phyloP scores from a whole-genome alignment of 495 filamentous ascomycete genomes.

The Penicillium parvum region DNA sequence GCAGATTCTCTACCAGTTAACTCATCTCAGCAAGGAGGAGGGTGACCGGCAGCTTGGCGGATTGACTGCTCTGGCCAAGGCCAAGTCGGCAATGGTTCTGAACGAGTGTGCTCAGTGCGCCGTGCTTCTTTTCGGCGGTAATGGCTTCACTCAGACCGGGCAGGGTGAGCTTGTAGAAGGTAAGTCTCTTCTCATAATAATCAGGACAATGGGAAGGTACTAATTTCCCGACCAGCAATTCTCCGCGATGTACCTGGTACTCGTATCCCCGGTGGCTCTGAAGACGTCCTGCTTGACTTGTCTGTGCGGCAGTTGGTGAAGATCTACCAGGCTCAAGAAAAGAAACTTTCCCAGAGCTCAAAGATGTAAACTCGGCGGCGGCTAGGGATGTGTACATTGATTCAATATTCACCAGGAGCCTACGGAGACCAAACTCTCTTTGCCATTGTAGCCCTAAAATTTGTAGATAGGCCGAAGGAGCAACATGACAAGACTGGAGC shows the following conservation, averaged over 20 bases:
- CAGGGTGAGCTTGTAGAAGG: conserved; percentile 68
- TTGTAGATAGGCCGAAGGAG: too few relatives aligned
- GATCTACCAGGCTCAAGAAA: conserved; percentile 60
- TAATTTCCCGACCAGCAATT: conserved; percentile 41
- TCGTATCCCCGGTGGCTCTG: conserved; percentile 65
- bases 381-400: too few relatives aligned
- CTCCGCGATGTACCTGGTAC: conserved; percentile 61
- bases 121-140: conserved; percentile 67
- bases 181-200: too few relatives aligned
- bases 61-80: conserved; percentile 65
- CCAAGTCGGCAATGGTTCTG: conserved; percentile 63
- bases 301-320: conserved; percentile 69
- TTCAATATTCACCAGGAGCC: too few relatives aligned
- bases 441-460: too few relatives aligned
- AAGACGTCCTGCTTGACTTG: conserved; percentile 72
- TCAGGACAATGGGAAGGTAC: too few relatives aligned
- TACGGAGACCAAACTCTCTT: too few relatives aligned
- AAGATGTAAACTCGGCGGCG: conserved; percentile 39
- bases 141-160: conserved; percentile 64
- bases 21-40: conserved; percentile 55
- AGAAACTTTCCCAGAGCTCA: conserved; percentile 48
- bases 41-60: conserved; percentile 65
- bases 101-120: conserved; percentile 66
- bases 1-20: conserved; percentile 68
- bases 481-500: too few relatives aligned